A percentile compares a stretch with the other conserved stretches of the same genome.
These are phyloP conservation scores for Radiomyces spectabilis DNA, from an alignment of 192 early-diverging fungal genomes.

Conservation along the genomic window DNA sequence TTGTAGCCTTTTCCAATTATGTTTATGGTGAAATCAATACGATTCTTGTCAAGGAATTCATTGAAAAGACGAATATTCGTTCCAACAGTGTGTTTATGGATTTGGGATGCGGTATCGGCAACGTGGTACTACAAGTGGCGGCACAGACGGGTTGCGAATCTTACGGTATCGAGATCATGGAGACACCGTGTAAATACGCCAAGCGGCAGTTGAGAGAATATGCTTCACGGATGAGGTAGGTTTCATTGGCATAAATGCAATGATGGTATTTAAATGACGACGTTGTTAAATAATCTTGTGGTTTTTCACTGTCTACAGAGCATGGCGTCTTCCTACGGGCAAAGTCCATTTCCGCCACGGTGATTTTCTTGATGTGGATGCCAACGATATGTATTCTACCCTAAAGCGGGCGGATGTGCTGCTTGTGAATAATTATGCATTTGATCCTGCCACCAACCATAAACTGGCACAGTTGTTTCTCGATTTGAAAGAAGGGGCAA, in stretches of 20 bases:
- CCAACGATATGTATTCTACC: constrained; percentile 47
- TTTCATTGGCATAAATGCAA: not conserved
- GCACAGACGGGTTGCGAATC: constrained; percentile 72
- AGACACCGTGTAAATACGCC: constrained; percentile 70
- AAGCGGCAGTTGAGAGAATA: constrained; percentile 75
- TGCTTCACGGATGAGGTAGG: constrained; percentile 61
- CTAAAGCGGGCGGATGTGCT: constrained; percentile 80
- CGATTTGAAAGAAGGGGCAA: constrained; percentile 79
- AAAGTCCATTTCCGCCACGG: constrained; percentile 59
- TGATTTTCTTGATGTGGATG: constrained; percentile 74
- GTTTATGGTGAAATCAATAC: constrained; percentile 93
- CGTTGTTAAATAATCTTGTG: not conserved
- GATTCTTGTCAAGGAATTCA: constrained; percentile 74
- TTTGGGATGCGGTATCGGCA: constrained; percentile 89
- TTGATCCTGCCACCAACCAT: constrained; percentile 77
- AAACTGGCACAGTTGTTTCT: constrained; percentile 73
- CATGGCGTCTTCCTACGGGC: constrained; percentile 51
- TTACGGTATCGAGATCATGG: constrained; percentile 87
- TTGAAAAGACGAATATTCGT: constrained; percentile 58
- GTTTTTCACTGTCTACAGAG: constrained; percentile 12
- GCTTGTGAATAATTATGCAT: constrained; percentile 94
- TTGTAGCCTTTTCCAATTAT: constrained; percentile 73
- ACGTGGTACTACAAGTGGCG: constrained; percentile 91
- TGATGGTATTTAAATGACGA: not conserved
- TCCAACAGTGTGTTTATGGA: constrained; percentile 76